These are phyloP conservation scores for Graphiopsis chlorocephala DNA, from an alignment of 2,329 filamentous ascomycete species.

Conservation along the genomic window DNA sequence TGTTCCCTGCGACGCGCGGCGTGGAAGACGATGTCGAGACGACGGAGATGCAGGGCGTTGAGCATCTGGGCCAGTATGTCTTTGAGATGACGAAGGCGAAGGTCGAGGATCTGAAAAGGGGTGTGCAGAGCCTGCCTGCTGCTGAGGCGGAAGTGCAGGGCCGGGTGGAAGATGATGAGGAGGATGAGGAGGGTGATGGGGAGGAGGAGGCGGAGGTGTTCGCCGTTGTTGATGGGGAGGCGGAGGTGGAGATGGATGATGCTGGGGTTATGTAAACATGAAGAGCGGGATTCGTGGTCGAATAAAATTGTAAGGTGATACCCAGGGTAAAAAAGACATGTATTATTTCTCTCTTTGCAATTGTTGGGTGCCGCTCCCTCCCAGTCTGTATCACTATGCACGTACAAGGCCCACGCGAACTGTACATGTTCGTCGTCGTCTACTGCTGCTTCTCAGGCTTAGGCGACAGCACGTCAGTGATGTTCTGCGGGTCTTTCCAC, in stretches of 20 bases:
- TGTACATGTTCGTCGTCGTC: neutral
- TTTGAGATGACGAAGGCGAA: conserved; percentile 88
- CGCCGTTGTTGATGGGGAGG: conserved; percentile 9
- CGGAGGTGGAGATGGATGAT: conserved; percentile 11
- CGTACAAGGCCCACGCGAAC: neutral
- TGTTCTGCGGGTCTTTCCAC: conserved; percentile 63
- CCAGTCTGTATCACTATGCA: neutral
- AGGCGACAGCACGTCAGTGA: conserved; percentile 55
- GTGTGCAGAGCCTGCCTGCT: conserved; percentile 28
- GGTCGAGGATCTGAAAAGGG: conserved; percentile 55
- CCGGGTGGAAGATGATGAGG: conserved; percentile 25
- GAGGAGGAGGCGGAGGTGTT: conserved; percentile 16
- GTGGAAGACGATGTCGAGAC: conserved; percentile 53
- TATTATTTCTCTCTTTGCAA: conserved; percentile 1
- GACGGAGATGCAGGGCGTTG: conserved; percentile 81
- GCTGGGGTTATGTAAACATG: neutral
- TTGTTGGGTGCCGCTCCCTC: neutral
- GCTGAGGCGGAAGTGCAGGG: conserved; percentile 14
- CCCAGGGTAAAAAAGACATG: conserved; percentile 2
- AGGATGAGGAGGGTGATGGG: conserved; percentile 26
- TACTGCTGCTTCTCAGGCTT: conserved; percentile 24
- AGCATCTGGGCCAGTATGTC: conserved; percentile 94
- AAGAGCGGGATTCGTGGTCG: neutral
- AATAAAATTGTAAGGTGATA: conserved; percentile 7
- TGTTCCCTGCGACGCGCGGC: conserved; percentile 64